Base-by-base conservation (phyloP, 176 grass and related monocot species). In the Ensete ventricosum region DNA sequence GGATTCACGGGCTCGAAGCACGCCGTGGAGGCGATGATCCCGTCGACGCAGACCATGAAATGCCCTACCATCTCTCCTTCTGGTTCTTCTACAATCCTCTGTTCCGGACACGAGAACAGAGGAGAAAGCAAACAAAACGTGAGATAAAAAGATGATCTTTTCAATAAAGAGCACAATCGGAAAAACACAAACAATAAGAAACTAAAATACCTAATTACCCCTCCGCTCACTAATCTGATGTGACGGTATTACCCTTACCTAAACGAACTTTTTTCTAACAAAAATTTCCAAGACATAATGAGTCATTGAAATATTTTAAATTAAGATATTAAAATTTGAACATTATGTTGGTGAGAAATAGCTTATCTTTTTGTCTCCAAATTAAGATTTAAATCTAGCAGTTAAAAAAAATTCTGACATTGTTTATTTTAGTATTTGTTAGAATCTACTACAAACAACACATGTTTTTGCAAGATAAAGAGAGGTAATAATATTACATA, bases 31-130 rank as follows among this genome's bases (percentile, higher is more conserved):
- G 72, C 85, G 17, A 87, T 83, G 53, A 87, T 83, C 27, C 65
- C 58, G 62, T 87, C 85, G n/a, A 87, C 81, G 34, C 76, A 83
- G 23, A 87, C 76, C 75, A 83, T 83, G 76, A 87, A 83, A 66
- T 87, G 81, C 16, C 81, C 81, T 53, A 87, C 76, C 85, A 83
- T 73, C 60, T 24, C 53, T 60, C 26, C 11, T 55, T 78, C 62
- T 71, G 34, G 34, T 43, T 43, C 34, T 43, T 43, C 34, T 43
- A 43, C 34, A 43, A 43, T 43, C 4, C 34, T 43, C 34, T 43
- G 34, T 43, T 6, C 5, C 24, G 24, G 24, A 25, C 24, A 25
- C 34, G 5, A 43, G 34, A 43, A 43, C 34, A 6, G 34, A 29
- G 29, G 29, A 43, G 34, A 43, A 43, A 43, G 3, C 34, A 43